Conservation (phyloP, 345 rosid species). For the Acer yangbiense region DNA sequence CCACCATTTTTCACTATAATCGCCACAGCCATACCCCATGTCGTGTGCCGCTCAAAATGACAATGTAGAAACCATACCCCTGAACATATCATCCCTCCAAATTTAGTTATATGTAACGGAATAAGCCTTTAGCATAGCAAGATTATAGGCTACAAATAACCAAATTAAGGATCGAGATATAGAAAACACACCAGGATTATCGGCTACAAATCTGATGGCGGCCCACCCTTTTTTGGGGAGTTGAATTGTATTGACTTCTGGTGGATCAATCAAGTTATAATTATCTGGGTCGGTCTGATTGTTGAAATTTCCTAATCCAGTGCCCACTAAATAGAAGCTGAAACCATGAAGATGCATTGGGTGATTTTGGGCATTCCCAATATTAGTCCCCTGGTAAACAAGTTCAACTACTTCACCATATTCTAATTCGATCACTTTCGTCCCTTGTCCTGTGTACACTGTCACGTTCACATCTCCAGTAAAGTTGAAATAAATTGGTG, state of each 20-base stretch:
- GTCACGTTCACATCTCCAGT: conserved; percentile 17
- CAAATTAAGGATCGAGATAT: no score
- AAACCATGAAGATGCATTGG: conserved; percentile 1
- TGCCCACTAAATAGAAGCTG: not conserved
- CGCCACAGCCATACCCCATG: conserved; percentile 43
- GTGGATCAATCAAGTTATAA: not conserved
- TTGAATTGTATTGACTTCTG: not conserved
- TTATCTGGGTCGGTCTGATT: not conserved
- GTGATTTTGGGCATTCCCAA: not conserved
- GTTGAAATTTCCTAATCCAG: not conserved
- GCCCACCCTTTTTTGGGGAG: not conserved
- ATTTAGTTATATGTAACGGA: no score
- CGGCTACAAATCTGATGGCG: not conserved
- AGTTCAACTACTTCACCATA: conserved; percentile 4
- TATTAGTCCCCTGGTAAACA: not conserved
- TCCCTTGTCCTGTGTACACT: not conserved
- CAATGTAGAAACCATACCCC: conserved; percentile 50
- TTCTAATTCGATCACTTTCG: not conserved
- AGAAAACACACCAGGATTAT: not conserved
- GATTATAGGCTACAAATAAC: no score
- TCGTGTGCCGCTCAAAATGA: conserved; percentile 39
- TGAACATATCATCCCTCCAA: not conserved
- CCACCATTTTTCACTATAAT: conserved; percentile 36
- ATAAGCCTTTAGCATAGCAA: no score
- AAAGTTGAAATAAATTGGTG: conserved; percentile 24